Conservation (phyloP, 306 rosid species). For the Malus asiatica region DNA sequence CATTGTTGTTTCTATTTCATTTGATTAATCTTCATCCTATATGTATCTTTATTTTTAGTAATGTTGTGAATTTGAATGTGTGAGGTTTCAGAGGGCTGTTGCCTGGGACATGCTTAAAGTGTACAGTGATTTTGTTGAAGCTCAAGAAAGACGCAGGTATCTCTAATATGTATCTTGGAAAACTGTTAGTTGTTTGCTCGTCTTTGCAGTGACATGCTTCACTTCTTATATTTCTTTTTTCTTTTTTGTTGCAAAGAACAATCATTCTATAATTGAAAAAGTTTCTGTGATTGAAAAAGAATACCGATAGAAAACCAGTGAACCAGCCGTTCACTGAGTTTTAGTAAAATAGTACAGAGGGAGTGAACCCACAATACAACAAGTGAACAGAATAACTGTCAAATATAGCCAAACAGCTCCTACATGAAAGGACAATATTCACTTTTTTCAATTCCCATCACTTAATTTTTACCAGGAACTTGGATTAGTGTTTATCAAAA, state of each 20-base stretch:
- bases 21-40: conserved; percentile 7
- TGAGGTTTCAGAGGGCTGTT: conserved; percentile 60
- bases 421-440: background rate
- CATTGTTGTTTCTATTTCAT: background rate
- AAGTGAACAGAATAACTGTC: background rate
- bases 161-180: background rate
- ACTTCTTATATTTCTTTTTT: background rate
- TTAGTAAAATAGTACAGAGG: background rate
- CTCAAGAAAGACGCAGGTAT: conserved; percentile 91
- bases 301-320: background rate
- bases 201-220: background rate
- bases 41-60: background rate
- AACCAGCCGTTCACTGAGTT: background rate
- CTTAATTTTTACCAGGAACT: background rate
- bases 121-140: conserved; percentile 65
- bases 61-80: background rate
- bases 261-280: background rate
- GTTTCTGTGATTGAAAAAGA: background rate
- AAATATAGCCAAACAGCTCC: background rate
- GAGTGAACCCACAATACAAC: background rate
- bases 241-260: background rate
- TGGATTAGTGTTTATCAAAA: background rate
- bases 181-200: background rate
- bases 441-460: background rate
- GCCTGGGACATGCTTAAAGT: conserved; percentile 97